Conservation (phyloP, 2,329 filamentous ascomycete genomes). For the Botrytis paeoniae region DNA sequence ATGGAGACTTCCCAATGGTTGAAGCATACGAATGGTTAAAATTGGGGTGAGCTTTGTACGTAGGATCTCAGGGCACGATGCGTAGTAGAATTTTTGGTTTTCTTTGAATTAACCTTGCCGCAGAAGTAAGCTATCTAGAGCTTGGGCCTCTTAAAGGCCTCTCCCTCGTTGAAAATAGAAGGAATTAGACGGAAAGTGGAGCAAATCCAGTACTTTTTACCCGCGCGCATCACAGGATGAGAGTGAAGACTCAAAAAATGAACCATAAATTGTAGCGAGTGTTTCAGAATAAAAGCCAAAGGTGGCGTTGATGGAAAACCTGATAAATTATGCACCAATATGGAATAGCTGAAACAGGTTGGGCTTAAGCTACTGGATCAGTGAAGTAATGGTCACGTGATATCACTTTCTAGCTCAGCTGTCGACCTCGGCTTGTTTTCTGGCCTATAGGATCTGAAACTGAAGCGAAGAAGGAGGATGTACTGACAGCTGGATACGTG, state of each 20-base stretch:
- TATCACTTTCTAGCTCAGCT: accelerated
- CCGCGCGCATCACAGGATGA: not conserved
- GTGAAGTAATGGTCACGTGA: not conserved
- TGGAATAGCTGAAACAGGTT: not conserved
- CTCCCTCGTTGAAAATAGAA: not conserved
- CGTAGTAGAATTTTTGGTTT: not conserved
- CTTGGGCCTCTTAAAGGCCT: not conserved
- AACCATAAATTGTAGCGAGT: not conserved
- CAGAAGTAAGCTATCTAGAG: not conserved
- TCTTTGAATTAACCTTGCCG: not conserved
- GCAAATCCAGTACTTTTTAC: not conserved
- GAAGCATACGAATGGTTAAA: not conserved
- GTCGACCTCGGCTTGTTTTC: not conserved
- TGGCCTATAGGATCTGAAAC: not conserved
- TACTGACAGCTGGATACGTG: not conserved
- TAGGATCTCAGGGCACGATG: not conserved
- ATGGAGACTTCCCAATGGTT: not conserved
- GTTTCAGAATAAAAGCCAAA: not conserved
- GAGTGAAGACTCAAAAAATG: not conserved
- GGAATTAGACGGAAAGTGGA: not conserved
- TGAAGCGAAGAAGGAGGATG: not conserved
- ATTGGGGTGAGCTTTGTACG: not conserved
- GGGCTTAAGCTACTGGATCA: not conserved
- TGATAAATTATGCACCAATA: not conserved
- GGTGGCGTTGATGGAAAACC: not conserved